Evolutionary conservation across 164 flowering plant genomes (phyloP), one percentile per base, ranked within the genome.

Genomic region (Euptelea pleiosperma): DNA sequence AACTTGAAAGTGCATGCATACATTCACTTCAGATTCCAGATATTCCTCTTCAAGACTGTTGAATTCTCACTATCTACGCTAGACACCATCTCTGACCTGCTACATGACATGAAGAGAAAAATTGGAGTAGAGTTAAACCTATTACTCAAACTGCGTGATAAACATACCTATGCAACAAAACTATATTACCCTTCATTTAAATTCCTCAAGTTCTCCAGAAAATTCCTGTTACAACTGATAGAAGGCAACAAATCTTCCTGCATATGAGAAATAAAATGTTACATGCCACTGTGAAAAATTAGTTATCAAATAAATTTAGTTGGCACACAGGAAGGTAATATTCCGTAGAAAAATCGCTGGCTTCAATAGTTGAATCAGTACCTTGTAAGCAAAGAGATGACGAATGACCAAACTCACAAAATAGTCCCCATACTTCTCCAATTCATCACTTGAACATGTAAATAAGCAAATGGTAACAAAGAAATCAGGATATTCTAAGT

Each of bases 11-110:
- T n/a, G n/a, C 15, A 47, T 1, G 37, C 50, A 6, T 72, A 93
- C 99, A 95, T 85, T 86, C 43, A 87, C 76, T 71, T 93, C 97
- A 69, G 65, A 76, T 9, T 77, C 79, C 66, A 83, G 66, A 74
- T 90, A 93, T 66, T 86, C 96, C 70, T 82, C 81, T 73, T 88
- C 96, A 35, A 90, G 82, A 52, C 42, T 42, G 19, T 34, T 14
- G 80, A 63, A 57, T 75, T 80, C 46, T 71, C 80, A 60, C 36
- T 61, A 61, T 67, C 82, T 36, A 35, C 61, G 50, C 19, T 33
- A 18, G 82, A 62, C 33, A 48, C 46, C 24, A 21, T 50, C 60
- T 68, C 78, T 31, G 70, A 76, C 73, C 96, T 89, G 82, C 55
- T 24, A 28, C 16, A 50, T 26, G n/a, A 21, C 63, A 61, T 0